Evolutionary conservation across 169 alveolate species (phyloP).

Genomic region (Cryptosporidium canis): DNA sequence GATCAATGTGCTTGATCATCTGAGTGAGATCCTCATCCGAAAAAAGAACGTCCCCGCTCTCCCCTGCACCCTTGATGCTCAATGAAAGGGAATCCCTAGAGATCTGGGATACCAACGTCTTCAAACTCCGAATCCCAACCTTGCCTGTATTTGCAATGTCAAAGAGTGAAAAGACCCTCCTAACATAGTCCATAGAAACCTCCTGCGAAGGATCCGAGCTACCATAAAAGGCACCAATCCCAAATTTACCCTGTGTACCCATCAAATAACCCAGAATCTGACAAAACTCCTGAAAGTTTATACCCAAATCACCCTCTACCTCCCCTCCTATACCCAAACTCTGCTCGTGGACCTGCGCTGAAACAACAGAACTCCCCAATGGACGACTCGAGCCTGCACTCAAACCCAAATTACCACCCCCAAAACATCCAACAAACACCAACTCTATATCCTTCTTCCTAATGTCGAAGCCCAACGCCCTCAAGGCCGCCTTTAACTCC

Average conservation of each 20-base stretch:
- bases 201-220: not conserved
- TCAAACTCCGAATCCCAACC: conserved; percentile 44
- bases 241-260: conserved; percentile 4
- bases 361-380: not conserved
- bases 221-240: conserved; percentile 61
- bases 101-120: conserved; percentile 38
- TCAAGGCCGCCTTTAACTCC: conserved; percentile 88
- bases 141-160: conserved; percentile 50
- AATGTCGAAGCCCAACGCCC: conserved; percentile 90
- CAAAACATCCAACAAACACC: conserved; percentile 77
- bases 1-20: conserved; percentile 44
- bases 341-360: not conserved
- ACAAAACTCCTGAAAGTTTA: conserved; percentile 40
- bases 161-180: conserved; percentile 30
- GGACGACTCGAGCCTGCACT: not conserved
- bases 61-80: not conserved
- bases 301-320: not conserved
- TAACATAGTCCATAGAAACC: conserved; percentile 55
- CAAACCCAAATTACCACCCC: not conserved
- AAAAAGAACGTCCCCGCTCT: not conserved
- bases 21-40: conserved; percentile 59
- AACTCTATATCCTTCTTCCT: conserved; percentile 85
- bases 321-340: not conserved
- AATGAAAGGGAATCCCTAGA: conserved; percentile 20
- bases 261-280: conserved; percentile 12